Evolutionary conservation across 805 yeast genomes (phyloP).

Genomic region (Lachancea lanzarotensis): DNA sequence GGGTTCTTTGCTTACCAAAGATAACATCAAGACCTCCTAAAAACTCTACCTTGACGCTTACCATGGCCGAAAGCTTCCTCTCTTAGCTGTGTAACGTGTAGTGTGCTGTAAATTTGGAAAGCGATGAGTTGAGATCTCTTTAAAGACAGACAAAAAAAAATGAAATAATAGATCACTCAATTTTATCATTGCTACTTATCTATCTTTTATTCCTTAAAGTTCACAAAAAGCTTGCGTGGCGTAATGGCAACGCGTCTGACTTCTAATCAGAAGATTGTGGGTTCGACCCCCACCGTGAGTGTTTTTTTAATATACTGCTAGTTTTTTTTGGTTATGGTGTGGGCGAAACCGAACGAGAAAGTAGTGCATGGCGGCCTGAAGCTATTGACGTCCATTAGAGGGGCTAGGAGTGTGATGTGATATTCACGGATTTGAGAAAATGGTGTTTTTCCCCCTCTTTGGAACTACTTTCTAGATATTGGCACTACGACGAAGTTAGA

Average conservation of each 20-base stretch:
- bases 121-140: neutral
- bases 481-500: no score
- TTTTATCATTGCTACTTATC: neutral
- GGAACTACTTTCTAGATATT: no score
- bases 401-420: no score
- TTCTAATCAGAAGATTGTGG: conserved; percentile 50
- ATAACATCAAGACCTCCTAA: conserved; percentile 81
- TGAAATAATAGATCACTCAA: neutral
- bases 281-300: conserved; percentile 52
- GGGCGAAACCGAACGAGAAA: no score
- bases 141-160: no score
- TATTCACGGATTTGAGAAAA: no score
- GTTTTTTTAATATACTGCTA: conserved; percentile 16
- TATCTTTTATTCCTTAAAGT: neutral
- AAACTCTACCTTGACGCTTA: conserved; percentile 39
- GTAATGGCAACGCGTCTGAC: conserved; percentile 53
- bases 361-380: no score
- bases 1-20: conserved; percentile 52
- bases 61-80: conserved; percentile 16
- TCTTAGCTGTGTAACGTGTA: neutral
- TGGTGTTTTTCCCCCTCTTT: no score
- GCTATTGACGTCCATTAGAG: no score
- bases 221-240: conserved; percentile 41
- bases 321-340: no score
- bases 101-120: neutral